Conservation (phyloP, 768 basidiomycete genomes). For the Sarcomyxa edulis region DNA sequence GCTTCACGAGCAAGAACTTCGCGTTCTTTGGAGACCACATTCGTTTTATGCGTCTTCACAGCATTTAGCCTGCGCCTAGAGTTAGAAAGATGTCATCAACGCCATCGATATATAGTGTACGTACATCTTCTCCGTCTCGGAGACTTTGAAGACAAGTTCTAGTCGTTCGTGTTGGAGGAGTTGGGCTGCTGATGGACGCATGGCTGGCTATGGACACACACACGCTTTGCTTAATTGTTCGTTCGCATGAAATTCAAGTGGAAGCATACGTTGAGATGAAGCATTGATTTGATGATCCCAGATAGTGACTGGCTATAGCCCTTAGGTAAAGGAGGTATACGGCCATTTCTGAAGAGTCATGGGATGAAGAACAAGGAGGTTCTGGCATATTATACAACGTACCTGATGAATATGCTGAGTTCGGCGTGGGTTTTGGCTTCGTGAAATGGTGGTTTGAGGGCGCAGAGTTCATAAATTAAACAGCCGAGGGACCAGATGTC, state of each 20-base stretch:
- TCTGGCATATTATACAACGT: too few species aligned
- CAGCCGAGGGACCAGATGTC: constrained; percentile 99
- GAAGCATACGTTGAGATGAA: constrained; percentile 71
- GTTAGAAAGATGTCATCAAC: constrained; percentile 2
- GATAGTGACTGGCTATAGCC: constrained; percentile 73
- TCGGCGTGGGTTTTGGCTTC: constrained; percentile 89
- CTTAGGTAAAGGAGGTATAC: constrained; percentile 86
- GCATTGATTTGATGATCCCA: constrained; percentile 80
- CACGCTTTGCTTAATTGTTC: too few species aligned
- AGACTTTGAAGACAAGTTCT: constrained; percentile 63
- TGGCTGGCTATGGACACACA: constrained; percentile 55
- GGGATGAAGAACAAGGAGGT: not conserved
- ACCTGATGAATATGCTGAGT: constrained; percentile 78
- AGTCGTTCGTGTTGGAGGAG: constrained; percentile 78
- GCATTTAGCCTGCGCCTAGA: constrained; percentile 43
- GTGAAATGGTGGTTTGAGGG: constrained; percentile 88
- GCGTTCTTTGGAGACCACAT: constrained; percentile 53
- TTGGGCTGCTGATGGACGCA: constrained; percentile 80
- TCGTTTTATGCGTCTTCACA: constrained; percentile 60
- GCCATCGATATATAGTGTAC: constrained; percentile 19
- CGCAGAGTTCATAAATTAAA: constrained; percentile 93
- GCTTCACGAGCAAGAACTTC: constrained; percentile 54
- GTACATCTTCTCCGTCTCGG: constrained; percentile 77
- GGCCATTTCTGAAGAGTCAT: constrained; percentile 53
- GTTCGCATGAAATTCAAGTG: not conserved